Conservation (phyloP, 1,284 basidiomycete species). For the Fomitopsis pinicola region DNA sequence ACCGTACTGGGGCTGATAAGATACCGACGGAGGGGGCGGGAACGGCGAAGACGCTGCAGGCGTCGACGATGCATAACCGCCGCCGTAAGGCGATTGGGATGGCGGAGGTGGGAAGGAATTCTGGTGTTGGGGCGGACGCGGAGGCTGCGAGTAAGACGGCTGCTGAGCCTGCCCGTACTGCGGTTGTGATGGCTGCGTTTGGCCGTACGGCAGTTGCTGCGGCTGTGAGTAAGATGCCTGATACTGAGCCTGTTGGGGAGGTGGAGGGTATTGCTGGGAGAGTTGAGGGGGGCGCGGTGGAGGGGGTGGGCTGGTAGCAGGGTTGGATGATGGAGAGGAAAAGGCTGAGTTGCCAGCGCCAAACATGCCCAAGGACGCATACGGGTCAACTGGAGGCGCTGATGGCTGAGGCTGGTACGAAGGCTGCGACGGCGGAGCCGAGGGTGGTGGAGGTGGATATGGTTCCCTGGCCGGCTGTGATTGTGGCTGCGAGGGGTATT, state of each 20-base stretch:
- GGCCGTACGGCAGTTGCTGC: constrained; percentile 2
- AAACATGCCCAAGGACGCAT: constrained; percentile 47
- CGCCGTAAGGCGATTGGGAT: constrained; percentile 23
- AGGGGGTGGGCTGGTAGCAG: constrained; percentile 15
- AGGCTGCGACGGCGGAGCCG: constrained; percentile 29
- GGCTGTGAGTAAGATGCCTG: constrained; percentile 7
- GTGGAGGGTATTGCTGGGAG: constrained; percentile 20
- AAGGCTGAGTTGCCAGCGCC: constrained; percentile 11
- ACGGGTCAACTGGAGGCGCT: constrained; percentile 42
- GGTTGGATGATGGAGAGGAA: constrained; percentile 14
- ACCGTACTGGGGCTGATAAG: constrained; percentile 26
- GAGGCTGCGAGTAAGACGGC: constrained; percentile 14
- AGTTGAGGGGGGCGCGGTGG: constrained; percentile 29
- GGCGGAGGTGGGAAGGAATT: constrained; percentile 28
- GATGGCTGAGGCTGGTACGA: constrained; percentile 2
- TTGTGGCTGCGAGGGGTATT: constrained; percentile 21
- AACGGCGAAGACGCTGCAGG: constrained; percentile 16
- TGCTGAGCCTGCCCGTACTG: constrained; percentile 2
- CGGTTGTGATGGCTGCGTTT: constrained; percentile 2
- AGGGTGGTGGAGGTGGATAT: constrained; percentile 27
- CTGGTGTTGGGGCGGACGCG: constrained; percentile 16
- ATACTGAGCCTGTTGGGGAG: constrained; percentile 20
- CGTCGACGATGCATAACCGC: constrained; percentile 15
- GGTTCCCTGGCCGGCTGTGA: constrained; percentile 13
- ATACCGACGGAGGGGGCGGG: constrained; percentile 31